Evolutionary conservation across 2,329 filamentous ascomycete genomes (phyloP), one percentile per base, ranked within the genome.

Genomic region (Apiospora pterosperma): DNA sequence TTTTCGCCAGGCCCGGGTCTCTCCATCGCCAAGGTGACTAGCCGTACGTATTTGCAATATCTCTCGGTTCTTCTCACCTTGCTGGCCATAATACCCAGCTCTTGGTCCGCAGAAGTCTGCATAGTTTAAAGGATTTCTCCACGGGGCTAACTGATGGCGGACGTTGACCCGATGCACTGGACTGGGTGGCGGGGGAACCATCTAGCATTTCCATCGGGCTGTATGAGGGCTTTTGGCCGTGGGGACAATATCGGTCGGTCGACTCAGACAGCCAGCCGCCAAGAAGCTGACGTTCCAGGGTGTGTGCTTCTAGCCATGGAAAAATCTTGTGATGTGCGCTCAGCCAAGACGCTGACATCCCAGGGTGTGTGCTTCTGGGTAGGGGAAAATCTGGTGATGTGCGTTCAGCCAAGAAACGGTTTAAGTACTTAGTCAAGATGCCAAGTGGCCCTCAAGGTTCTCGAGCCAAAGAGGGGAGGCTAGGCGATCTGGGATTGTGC

Each of bases 361-460:
- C 31, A 34, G 48, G 48, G 28, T 34, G 7, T n/a, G 3, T 5
- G 48, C 19, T n/a, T 21, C 28, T 34, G 28, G 44, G 1, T 28
- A 8, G 28, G 12, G 16, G 34, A 34, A 55, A 34, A 10, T 55
- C 28, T 55, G 16, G 44, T 31, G n/a, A 52, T 19, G 28, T 48
- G 16, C 44, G 11, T 44, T 7, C 48, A 34, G 36, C 42, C 60
- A 62, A 59, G 59, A 58, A 42, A 42, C 38, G 25, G 41, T 34
- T 34, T 31, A 36, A 39, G 25, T 19, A 48, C 36, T 23, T 55
- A 55, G 31, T 16, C 23, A 21, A 59, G 25, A 16, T 31, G 31
- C 23, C 44, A 39, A 3, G 41, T 38, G 63, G 23, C 59, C 63
- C 59, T 64, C 63, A 64, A 62, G 60, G 63, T 64, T 25, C 63